phyloP scores from a whole-genome alignment of 2,329 filamentous ascomycete species.

The Fusarium chuoi region DNA sequence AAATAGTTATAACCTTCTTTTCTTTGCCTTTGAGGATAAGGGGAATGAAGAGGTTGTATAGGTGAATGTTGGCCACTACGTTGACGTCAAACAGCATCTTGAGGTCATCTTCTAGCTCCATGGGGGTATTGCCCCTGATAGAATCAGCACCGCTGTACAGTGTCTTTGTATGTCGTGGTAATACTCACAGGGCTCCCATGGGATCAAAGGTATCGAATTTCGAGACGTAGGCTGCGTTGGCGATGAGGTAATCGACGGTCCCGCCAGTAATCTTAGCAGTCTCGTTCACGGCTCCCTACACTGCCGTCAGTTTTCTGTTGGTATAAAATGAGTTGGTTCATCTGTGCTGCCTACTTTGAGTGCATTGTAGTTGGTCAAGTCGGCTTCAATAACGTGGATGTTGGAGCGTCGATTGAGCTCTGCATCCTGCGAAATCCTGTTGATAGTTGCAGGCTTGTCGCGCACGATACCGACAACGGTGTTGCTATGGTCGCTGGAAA shows the following conservation, averaged over 20 bases:
- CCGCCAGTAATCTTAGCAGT: not conserved
- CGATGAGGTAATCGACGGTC: not conserved
- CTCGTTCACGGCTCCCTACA: not conserved
- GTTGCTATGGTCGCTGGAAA: not conserved
- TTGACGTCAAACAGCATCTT: not conserved
- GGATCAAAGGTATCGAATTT: not conserved
- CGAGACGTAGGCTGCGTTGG: not conserved
- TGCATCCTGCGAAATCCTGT: not conserved
- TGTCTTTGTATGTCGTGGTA: fast-evolving
- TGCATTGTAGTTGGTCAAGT: not conserved
- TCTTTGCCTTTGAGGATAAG: not conserved
- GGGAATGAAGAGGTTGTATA: not conserved
- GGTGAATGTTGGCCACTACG: not conserved
- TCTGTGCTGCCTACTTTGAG: fast-evolving
- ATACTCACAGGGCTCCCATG: not conserved
- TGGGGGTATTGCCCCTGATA: fast-evolving
- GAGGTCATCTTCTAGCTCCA: not conserved
- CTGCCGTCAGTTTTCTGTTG: not conserved
- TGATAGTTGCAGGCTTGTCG: not conserved
- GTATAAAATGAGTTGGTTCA: fast-evolving
- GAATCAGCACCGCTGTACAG: fast-evolving
- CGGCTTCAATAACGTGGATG: not conserved
- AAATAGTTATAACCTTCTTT: not conserved
- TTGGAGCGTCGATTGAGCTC: not conserved
- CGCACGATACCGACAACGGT: not conserved